Base-by-base conservation (phyloP, 768 basidiomycete species). In the Lepiota venenata region DNA sequence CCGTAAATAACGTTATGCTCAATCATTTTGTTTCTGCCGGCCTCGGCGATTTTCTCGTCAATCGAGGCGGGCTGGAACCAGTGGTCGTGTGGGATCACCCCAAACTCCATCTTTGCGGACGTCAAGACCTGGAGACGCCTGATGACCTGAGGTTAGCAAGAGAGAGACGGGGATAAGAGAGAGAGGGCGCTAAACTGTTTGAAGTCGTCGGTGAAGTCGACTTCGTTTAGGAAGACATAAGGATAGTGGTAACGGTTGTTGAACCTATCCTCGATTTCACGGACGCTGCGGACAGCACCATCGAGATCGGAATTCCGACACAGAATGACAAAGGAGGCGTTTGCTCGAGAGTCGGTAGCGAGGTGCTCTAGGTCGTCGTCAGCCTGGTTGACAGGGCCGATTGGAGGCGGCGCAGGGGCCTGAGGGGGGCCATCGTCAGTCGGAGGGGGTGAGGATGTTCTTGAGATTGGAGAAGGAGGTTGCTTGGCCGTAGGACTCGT, bases 151-250 rank as follows among this genome's bases (percentile, higher is more conserved):
- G 32, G 15, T 15, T 27, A 10, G 15, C 49, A 18, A 45, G 18
- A 14, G 14, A 9, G n/a, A 12, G 10, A 40, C 8, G 11, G 15
- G 4, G n/a, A 4, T 7, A 14, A 11, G 16, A 18, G 25, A 5
- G 42, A 2, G 43, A 43, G 3, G 45, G 55, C 5, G 63, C 80
- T 52, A 61, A n/a, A 87, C 82, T 70, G 70, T 63, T 85, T 90
- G 71, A 93, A 93, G 22, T 84, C 81, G 7, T 85, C 83, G 18
- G 82, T 76, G 65, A 95, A 94, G 1, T 78, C 76, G 58, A 81
- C 83, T 52, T 96, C 92, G 62, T 95, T 95, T 58, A 96, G 74
- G 68, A 96, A 83, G 32, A 91, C 85, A 69, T 88, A 95, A 4
- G 91, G 90, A 63, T 96, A 95, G 39, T 76, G 71, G 57, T 82